These are phyloP conservation scores for Hymenoscyphus salicellus DNA, from an alignment of 2,329 filamentous ascomycete genomes.

Conservation along the genomic window DNA sequence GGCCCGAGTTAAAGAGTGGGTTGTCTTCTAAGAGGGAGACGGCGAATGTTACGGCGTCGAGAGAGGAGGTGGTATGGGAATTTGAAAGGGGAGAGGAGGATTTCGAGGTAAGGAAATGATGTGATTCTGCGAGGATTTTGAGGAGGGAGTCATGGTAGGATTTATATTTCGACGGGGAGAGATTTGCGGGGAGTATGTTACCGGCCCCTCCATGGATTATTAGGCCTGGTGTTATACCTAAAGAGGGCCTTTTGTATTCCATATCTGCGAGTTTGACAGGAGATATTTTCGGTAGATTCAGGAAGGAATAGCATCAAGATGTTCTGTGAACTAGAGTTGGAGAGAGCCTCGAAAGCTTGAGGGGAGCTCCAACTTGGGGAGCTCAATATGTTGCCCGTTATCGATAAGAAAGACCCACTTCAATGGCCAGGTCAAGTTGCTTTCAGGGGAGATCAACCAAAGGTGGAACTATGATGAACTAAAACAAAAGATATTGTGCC, in stretches of 20 bases:
- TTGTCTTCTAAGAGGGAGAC: slow-evolving; percentile 75
- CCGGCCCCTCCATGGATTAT: slow-evolving; percentile 63
- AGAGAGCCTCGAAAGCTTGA: background rate
- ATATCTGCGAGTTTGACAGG: slow-evolving; percentile 9
- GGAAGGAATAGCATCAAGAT: background rate
- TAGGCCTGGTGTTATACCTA: slow-evolving; percentile 28
- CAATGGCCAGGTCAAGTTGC: too few relatives aligned
- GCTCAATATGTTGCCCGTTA: background rate
- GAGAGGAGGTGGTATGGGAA: slow-evolving; percentile 31
- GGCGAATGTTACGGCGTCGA: slow-evolving; percentile 73
- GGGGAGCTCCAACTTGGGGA: background rate
- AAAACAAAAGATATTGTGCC: background rate
- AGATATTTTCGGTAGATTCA: background rate
- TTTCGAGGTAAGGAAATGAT: slow-evolving; percentile 49
- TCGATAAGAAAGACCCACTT: slow-evolving; percentile 1
- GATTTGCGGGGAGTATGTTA: slow-evolving; percentile 59
- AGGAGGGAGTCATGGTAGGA: slow-evolving; percentile 60
- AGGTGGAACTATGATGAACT: too few relatives aligned
- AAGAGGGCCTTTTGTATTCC: slow-evolving; percentile 23
- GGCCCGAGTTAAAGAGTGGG: slow-evolving; percentile 78
- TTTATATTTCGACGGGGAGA: slow-evolving; percentile 56
- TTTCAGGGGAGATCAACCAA: background rate
- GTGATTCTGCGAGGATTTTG: slow-evolving; percentile 53
- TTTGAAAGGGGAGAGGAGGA: slow-evolving; percentile 51
- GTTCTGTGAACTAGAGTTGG: background rate